Conservation (phyloP, 2,329 filamentous ascomycete species). For the Harringtonia aguacate region DNA sequence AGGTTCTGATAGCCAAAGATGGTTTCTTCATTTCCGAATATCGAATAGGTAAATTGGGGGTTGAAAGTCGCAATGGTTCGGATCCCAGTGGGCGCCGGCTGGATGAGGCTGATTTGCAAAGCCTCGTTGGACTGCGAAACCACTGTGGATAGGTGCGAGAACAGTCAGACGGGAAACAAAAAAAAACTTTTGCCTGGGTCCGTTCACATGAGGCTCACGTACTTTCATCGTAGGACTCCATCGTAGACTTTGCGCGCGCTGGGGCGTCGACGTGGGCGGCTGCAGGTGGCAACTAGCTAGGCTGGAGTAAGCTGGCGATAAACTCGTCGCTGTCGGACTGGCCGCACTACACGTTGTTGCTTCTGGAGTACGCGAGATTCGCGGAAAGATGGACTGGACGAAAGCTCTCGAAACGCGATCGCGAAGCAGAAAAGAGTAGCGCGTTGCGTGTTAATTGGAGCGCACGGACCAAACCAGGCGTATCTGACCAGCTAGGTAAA, state of each 20-base stretch:
- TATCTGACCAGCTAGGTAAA: not conserved
- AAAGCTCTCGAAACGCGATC: conserved; percentile 5
- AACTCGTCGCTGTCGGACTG: too few species aligned
- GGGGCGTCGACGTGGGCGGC: too few species aligned
- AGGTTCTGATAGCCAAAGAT: conserved; percentile 86
- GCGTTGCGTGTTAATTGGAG: conserved; percentile 7
- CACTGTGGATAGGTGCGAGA: conserved; percentile 28
- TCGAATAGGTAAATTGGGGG: conserved; percentile 79
- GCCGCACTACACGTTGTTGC: not conserved
- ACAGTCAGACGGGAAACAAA: not conserved
- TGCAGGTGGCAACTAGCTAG: too few species aligned
- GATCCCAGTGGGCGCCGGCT: conserved; percentile 34
- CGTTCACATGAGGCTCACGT: not conserved
- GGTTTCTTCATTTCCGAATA: conserved; percentile 86
- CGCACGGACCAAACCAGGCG: conserved; percentile 1
- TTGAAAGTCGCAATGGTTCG: conserved; percentile 60
- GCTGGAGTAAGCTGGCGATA: too few species aligned
- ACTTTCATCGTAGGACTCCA: conserved; percentile 11
- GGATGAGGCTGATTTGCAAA: conserved; percentile 48
- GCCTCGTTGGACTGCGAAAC: conserved; percentile 50
- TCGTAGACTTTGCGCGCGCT: not conserved
- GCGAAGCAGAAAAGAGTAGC: conserved; percentile 5
- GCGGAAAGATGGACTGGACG: not conserved
- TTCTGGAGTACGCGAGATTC: not conserved
- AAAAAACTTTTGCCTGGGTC: not conserved